Percentiles rank a stretch among this genome's conserved stretches.
Conservation (phyloP, 495 filamentous ascomycete species). For the Aspergillus ellipticus region DNA sequence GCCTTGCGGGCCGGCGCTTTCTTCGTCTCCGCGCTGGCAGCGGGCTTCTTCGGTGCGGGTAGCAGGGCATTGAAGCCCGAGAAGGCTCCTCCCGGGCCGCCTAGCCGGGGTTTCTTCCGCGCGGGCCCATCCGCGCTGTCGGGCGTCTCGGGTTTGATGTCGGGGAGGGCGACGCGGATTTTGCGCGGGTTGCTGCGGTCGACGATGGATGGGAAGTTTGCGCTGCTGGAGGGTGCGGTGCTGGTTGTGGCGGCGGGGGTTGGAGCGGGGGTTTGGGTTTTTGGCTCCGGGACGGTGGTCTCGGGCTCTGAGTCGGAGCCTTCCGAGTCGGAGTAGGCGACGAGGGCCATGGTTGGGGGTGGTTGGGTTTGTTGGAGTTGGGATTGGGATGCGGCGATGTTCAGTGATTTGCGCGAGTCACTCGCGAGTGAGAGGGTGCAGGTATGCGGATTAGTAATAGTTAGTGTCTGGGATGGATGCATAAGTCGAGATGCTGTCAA, state of each 20-base stretch:
- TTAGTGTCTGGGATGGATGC: too few species aligned
- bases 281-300: conserved; percentile 26
- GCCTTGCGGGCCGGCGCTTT: conserved; percentile 28
- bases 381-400: not conserved
- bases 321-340: conserved; percentile 85
- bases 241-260: conserved; percentile 39
- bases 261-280: conserved; percentile 24
- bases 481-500: too few species aligned
- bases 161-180: conserved; percentile 71
- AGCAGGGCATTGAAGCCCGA: conserved; percentile 80
- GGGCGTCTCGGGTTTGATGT: conserved; percentile 41
- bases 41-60: conserved; percentile 66
- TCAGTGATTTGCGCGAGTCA: not conserved
- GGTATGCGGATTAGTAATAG: not conserved
- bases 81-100: conserved; percentile 54
- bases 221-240: conserved; percentile 46
- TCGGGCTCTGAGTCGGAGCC: conserved; percentile 58
- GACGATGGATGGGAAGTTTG: conserved; percentile 48
- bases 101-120: conserved; percentile 63
- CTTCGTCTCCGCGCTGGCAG: not conserved
- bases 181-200: conserved; percentile 76
- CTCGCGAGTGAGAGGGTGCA: not conserved
- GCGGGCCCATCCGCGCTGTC: conserved; percentile 57
- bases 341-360: conserved; percentile 59
- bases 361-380: not conserved